Evolutionary conservation across 345 rosid species (phyloP), one percentile per base, ranked within the genome.

Genomic region (Lumnitzera racemosa): DNA sequence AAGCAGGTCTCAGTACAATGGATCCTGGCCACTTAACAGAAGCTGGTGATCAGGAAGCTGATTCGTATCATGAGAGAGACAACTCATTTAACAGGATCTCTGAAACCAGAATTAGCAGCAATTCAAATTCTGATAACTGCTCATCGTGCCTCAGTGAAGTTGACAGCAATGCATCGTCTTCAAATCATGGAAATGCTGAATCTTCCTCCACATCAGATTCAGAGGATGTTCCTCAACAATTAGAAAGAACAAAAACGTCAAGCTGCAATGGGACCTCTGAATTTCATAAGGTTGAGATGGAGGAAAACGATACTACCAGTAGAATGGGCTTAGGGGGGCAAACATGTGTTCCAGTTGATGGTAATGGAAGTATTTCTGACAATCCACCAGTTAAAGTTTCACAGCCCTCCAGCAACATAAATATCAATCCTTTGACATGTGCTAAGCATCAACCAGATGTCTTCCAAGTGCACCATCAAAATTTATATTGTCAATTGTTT

Each of bases 71-170:
- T 54, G 49, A 51, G 17, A 71, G 66, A 57, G 72, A 58, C 49
- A 51, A 55, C 24, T 16, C 54, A 51, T 50, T 56, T 47, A 71
- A 64, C 41, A 74, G 65, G 66, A 69, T 61, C 24, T 48, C 49
- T 41, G 49, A 24, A 10, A 36, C 46, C 23, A 47, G 13, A 24
- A 53, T 4, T 55, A 76, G 81, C 61, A 78, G 84, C 68, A 71
- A 79, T 67, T 83, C 96, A 48, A 90, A 65, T 74, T 90, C 95
- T 50, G 96, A 86, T 65, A 86, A 86, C 74, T 84, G 96, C 81
- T 90, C 95, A 41, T 87, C 95, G 16, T 94, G 95, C 73, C 82
- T 76, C 54, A 84, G 98, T 24, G 98, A 91, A 63, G 92, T 84
- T 62, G 98, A 91, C 47, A 82, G 89, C 77, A 86, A 76, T 61